Conservation (phyloP, 2,329 filamentous ascomycete species). For the Colletotrichum sp. region DNA sequence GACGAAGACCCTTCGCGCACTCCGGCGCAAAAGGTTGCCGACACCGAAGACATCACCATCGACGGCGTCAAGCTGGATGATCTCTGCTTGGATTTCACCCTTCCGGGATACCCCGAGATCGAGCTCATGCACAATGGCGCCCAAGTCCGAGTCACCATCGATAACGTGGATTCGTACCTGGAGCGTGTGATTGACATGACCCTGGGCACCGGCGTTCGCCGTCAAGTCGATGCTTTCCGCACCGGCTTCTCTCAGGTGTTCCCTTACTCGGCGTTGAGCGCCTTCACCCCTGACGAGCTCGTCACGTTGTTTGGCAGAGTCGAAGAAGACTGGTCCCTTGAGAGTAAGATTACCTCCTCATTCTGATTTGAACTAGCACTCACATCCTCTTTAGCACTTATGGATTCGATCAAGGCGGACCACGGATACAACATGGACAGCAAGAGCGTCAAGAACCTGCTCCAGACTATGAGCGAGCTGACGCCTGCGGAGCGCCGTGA, state of each 20-base stretch:
- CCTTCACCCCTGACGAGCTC: conserved; percentile 94
- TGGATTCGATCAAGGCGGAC: conserved; percentile 98
- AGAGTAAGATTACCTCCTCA: conserved; percentile 68
- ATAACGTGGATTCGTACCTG: conserved; percentile 90
- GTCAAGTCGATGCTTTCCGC: conserved; percentile 90
- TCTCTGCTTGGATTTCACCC: conserved; percentile 89
- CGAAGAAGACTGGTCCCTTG: conserved; percentile 96
- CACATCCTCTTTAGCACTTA: conserved; percentile 68
- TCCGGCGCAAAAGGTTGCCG: conserved; percentile 72
- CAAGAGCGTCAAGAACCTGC: conserved; percentile 88
- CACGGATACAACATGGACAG: conserved; percentile 99
- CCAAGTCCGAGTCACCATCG: conserved; percentile 79
- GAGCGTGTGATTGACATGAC: conserved; percentile 93
- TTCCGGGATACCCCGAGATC: conserved; percentile 88
- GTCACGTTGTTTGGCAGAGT: conserved; percentile 92
- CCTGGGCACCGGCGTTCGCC: conserved; percentile 83
- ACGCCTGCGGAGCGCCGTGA: conserved; percentile 78
- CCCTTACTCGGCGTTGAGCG: conserved; percentile 87
- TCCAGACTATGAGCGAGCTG: conserved; percentile 94
- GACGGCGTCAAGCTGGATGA: conserved; percentile 85
- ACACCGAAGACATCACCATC: conserved; percentile 72
- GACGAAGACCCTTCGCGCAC: conserved; percentile 73
- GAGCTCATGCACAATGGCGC: conserved; percentile 80
- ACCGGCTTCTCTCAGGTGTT: conserved; percentile 94
- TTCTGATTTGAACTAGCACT: conserved; percentile 3